Conservation (phyloP, 805 yeast genomes). For the Suhomyces emberorum region DNA sequence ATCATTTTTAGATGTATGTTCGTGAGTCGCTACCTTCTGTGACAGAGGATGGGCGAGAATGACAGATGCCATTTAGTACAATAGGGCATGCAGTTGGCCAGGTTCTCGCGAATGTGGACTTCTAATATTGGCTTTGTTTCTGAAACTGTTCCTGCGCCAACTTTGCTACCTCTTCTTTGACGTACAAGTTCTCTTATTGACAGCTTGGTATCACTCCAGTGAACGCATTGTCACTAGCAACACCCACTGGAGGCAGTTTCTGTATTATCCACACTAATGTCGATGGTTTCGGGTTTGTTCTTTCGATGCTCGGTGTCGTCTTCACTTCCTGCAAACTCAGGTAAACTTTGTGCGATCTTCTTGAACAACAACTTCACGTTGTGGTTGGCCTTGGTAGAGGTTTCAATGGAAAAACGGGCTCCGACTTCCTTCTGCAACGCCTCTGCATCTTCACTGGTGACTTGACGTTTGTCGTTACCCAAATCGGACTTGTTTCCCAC, state of each 20-base stretch:
- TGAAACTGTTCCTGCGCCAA: too few species aligned
- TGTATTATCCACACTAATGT: conserved; percentile 32
- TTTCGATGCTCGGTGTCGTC: conserved; percentile 12
- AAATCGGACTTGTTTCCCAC: conserved; percentile 93
- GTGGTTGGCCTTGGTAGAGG: conserved; percentile 92
- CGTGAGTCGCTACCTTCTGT: too few species aligned
- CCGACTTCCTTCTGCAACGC: conserved; percentile 65
- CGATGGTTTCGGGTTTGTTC: conserved; percentile 35
- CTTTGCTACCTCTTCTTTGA: too few species aligned
- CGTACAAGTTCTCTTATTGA: too few species aligned
- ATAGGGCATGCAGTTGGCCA: too few species aligned
- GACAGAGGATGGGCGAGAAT: too few species aligned
- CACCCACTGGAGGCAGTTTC: conserved; percentile 4
- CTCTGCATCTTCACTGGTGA: conserved; percentile 82
- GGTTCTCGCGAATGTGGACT: too few species aligned
- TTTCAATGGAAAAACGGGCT: conserved; percentile 82
- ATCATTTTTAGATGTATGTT: too few species aligned
- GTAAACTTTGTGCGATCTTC: conserved; percentile 85
- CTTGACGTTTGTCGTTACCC: conserved; percentile 68
- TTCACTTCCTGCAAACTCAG: conserved; percentile 54
- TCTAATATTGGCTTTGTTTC: too few species aligned
- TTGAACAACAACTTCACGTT: conserved; percentile 88
- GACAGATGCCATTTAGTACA: too few species aligned
- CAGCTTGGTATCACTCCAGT: too few species aligned
- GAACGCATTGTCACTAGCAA: conserved; percentile 1